Conservation (phyloP, 2,329 filamentous ascomycete species). For the Talaromyces sp. region DNA sequence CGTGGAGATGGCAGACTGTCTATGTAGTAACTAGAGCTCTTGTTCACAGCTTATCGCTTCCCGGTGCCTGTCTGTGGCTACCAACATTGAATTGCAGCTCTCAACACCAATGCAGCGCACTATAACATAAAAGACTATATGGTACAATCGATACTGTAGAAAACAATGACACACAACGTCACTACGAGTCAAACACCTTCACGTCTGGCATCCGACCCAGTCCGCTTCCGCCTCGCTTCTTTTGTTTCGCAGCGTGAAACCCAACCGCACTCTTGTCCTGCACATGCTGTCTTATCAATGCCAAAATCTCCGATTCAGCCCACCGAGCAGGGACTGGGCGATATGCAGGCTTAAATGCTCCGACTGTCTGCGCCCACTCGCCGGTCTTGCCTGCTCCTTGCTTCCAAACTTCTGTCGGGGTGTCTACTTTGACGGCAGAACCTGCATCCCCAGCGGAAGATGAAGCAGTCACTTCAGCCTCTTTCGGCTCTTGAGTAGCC, state of each 20-base stretch:
- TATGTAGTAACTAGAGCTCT: too few relatives aligned
- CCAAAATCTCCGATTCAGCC: slow-evolving; percentile 76
- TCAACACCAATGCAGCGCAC: too few relatives aligned
- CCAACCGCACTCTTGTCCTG: slow-evolving; percentile 59
- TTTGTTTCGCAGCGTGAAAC: slow-evolving; percentile 38
- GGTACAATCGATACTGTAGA: background rate
- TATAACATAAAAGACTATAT: background rate
- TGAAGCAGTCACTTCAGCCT: slow-evolving; percentile 48
- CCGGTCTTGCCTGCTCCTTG: slow-evolving; percentile 56
- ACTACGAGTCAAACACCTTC: slow-evolving; percentile 36
- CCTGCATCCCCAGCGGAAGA: slow-evolving; percentile 24
- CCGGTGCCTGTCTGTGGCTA: too few relatives aligned
- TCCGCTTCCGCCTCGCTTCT: slow-evolving; percentile 36
- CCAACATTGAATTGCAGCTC: too few relatives aligned
- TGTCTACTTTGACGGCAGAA: slow-evolving; percentile 31
- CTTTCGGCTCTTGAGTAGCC: slow-evolving; percentile 75
- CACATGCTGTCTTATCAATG: slow-evolving; percentile 76
- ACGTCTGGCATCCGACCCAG: slow-evolving; percentile 50
- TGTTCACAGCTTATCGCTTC: too few relatives aligned
- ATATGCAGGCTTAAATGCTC: slow-evolving; percentile 90
- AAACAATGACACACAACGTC: background rate
- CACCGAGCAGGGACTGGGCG: slow-evolving; percentile 82
- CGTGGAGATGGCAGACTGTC: background rate
- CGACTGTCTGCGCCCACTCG: slow-evolving; percentile 96
- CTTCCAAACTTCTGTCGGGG: slow-evolving; percentile 47